Conservation (phyloP, 2,329 filamentous ascomycete genomes). For the Colletotrichum simmondsii region DNA sequence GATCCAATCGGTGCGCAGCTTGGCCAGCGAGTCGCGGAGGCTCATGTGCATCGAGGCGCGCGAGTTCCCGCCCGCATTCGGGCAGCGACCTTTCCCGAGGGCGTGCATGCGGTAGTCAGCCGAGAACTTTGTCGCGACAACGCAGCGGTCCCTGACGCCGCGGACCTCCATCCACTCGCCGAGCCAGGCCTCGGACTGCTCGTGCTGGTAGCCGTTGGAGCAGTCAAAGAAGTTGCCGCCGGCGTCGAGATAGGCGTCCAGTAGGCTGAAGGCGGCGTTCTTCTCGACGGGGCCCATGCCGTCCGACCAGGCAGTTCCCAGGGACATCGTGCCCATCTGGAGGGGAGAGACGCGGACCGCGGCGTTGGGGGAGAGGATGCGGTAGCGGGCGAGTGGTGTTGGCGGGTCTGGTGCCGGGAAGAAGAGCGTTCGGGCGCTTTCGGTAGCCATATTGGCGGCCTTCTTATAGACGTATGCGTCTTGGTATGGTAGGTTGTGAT, state of each 20-base stretch:
- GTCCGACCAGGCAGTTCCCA: conserved; percentile 56
- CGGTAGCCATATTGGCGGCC: not conserved
- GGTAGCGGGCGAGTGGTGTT: conserved; percentile 33
- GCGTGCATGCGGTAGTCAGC: conserved; percentile 54
- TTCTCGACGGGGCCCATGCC: conserved; percentile 65
- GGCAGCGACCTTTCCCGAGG: conserved; percentile 48
- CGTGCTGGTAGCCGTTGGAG: conserved; percentile 66
- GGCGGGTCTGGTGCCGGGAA: not conserved
- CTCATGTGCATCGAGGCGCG: conserved; percentile 52
- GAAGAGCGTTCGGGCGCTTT: not conserved
- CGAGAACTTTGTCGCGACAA: conserved; percentile 68
- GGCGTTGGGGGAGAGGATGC: conserved; percentile 61
- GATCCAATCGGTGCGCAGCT: conserved; percentile 56
- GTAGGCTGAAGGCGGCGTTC: conserved; percentile 63
- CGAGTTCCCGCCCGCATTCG: conserved; percentile 57
- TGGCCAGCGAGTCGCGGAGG: conserved; percentile 53
- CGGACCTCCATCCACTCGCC: conserved; percentile 66
- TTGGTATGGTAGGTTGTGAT: no score
- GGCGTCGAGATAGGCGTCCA: conserved; percentile 66
- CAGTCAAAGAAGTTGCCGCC: conserved; percentile 79
- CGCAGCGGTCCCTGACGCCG: conserved; percentile 61
- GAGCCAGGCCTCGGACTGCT: conserved; percentile 66
- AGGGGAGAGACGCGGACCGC: conserved; percentile 63
- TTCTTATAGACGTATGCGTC: not conserved
- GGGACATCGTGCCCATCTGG: conserved; percentile 63